Conservation (phyloP, 306 rosid species). For the Gleditsia sinensis region DNA sequence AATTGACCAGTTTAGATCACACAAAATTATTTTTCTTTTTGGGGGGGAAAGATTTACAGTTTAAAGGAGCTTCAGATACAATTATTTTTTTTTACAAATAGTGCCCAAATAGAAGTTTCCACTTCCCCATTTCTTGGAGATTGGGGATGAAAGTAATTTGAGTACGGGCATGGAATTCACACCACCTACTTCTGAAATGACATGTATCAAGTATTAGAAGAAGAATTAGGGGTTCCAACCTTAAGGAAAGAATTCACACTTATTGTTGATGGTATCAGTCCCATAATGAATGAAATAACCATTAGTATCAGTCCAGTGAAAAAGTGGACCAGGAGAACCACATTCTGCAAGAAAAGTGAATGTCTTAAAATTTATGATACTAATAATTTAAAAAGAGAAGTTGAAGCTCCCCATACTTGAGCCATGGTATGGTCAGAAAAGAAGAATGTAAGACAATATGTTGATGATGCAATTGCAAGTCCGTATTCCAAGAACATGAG, state of each 20-base stretch:
- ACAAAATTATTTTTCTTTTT: neutral
- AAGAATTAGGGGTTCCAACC: slow-evolving; percentile 49
- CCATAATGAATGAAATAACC: slow-evolving; percentile 96
- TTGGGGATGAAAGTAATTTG: neutral
- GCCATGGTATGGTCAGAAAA: slow-evolving; percentile 89
- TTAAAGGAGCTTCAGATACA: neutral
- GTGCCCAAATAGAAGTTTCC: neutral
- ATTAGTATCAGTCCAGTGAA: slow-evolving; percentile 87
- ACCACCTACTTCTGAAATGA: neutral
- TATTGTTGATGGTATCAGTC: slow-evolving; percentile 67
- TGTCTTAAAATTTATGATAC: slow-evolving; percentile 33
- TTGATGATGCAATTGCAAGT: slow-evolving; percentile 87
- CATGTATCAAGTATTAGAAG: neutral
- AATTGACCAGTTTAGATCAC: slow-evolving; percentile 8
- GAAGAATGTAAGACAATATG: slow-evolving; percentile 94
- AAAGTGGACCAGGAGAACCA: slow-evolving; percentile 85
- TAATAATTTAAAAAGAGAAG: slow-evolving; percentile 28
- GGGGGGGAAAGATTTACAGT: neutral
- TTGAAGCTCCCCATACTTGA: slow-evolving; percentile 58
- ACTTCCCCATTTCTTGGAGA: neutral
- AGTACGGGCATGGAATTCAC: slow-evolving; percentile 15
- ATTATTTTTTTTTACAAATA: neutral
- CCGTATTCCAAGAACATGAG: slow-evolving; percentile 85
- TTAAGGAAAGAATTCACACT: slow-evolving; percentile 84
- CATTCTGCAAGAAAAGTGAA: slow-evolving; percentile 61